A percentile compares a stretch with the other conserved stretches of the same genome.
These are phyloP conservation scores for Ceratobasidium sp. DNA, from an alignment of 1,284 basidiomycete genomes.

Conservation along the genomic window DNA sequence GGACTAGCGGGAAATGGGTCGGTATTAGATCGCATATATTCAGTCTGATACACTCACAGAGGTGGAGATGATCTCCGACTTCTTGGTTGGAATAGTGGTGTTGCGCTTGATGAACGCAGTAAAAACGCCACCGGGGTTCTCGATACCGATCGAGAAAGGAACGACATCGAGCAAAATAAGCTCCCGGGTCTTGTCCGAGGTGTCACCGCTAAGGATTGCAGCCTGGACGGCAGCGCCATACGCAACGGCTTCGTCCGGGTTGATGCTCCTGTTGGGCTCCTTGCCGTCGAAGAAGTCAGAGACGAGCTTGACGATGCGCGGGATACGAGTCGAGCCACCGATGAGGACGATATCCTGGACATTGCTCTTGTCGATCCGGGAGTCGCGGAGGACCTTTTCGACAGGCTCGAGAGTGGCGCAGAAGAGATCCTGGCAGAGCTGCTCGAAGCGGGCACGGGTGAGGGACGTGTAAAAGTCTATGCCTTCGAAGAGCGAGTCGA, in stretches of 20 bases:
- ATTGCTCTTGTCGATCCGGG: constrained; percentile 71
- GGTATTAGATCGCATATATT: constrained; percentile 4
- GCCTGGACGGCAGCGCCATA: constrained; percentile 98
- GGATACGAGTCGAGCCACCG: constrained; percentile 75
- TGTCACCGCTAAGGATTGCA: constrained; percentile 95
- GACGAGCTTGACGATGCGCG: constrained; percentile 72
- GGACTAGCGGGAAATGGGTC: constrained; percentile 55
- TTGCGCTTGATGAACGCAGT: constrained; percentile 98
- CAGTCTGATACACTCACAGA: constrained; percentile 66
- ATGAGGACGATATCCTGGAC: constrained; percentile 75
- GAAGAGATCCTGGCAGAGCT: constrained; percentile 74
- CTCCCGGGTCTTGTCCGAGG: constrained; percentile 95
- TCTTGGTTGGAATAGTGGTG: constrained; percentile 99
- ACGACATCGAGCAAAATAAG: constrained; percentile 95
- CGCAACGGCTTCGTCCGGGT: constrained; percentile 95
- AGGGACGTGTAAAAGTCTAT: constrained; percentile 75
- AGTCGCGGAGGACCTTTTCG: constrained; percentile 73
- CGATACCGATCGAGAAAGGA: constrained; percentile 95
- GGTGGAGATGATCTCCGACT: constrained; percentile 99
- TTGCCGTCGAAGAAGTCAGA: constrained; percentile 74
- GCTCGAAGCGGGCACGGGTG: constrained; percentile 75
- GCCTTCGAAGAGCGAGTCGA: constrained; percentile 74
- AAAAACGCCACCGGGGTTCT: constrained; percentile 99
- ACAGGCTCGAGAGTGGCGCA: constrained; percentile 73
- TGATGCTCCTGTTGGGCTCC: constrained; percentile 94